Base-by-base conservation (phyloP, 2,329 filamentous ascomycete species). In the Zasmidium cellare region DNA sequence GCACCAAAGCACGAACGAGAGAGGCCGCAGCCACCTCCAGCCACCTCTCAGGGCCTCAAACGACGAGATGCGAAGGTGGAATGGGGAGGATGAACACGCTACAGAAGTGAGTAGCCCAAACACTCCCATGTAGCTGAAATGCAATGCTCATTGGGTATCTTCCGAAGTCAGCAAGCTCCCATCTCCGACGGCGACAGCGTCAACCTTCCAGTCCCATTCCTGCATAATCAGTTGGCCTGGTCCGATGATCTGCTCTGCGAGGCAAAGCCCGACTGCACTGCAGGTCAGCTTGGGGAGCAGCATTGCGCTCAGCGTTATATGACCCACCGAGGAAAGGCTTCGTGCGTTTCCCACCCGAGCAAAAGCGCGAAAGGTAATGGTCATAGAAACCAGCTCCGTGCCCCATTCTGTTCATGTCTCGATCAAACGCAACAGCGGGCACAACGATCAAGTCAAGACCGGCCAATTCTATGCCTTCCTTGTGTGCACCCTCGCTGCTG, bases 341-440 rank as follows among this genome's bases (percentile, higher is more conserved):
- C 64, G 73, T 74, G 50, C 67, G 63, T 69, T 65, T 63, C 61
- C 67, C 64, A 60, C 68, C 63, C 61, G 68, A 60, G 66, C 67
- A 74, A 82, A 92, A 96, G 66, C 88, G 85, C 69, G 88, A 85
- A 71, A 99, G 77, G 75, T 96, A 99, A 74, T 87, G 89, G 78
- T 99, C 94, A 80, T 99, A 99, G 77, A 96, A 99, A 28, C 94
- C 94, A 75, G 91, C 96, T 56, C 94, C 94, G 75, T 99, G 94
- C 44, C 94, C 94, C 19, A 97, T 82, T 67, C 94, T 84, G 65
- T 88, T 84, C 60, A 94, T 83, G 12, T 77, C 78, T 2, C 80
- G 80, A 73, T 97, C 92, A 75, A 99, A 99, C 2, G 91, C 93
- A 69, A 99, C 90, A 12, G 92, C 94, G 1, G 94, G 94, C 80